Base-by-base conservation (phyloP, 2,329 filamentous ascomycete species). In the Fusarium secorum region DNA sequence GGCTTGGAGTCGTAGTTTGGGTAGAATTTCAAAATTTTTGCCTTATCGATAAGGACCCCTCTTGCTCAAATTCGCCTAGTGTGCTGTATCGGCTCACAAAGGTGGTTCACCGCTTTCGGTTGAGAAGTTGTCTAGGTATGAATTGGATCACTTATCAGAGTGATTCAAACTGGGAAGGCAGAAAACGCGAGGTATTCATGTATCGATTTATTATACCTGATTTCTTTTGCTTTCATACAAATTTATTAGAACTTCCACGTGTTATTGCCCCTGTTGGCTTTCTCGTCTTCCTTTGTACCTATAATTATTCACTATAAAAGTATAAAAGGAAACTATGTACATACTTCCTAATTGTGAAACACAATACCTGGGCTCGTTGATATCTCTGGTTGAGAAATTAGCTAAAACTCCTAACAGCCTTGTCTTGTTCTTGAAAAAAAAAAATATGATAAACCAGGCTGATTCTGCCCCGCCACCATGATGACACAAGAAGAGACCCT, bases 21-120 rank as follows among this genome's bases (percentile, higher is more conserved):
- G 56, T 69, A 71, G 72, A 76, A 76, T 78, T 79, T 79, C 74
- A 80, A 80, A 80, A 75, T 41, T 76, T 77, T 80, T 78, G 77
- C 67, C 79, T 81, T 81, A 81, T 82, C 79, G 77, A 81, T 81
- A 78, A 78, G 74, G 77, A 79, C 78, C 78, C 80, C 79, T 79
- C 80, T 74, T 77, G 65, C 75, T 68, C 3, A 22, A 71, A 72
- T 32, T 8, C 73, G 79, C 33, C 73, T 80, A 79, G 79, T 60
- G 74, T 33, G 2, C 20, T 5, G 7, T 20, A 11, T 26, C 42
- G 53, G 42, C 68, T 59, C 60, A 41, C 42, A 55, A 64, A 53
- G 51, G 51, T 55, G 26, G n/a, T 39, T 78, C 76, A 81, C 79
- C 79, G 78, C 79, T 69, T 78, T 79, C 63, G 52, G n/a, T 5